Evolutionary conservation across 192 early-diverging fungal genomes (phyloP), one percentile per base, ranked within the genome.

Genomic region (Phlyctochytrium planicorne): DNA sequence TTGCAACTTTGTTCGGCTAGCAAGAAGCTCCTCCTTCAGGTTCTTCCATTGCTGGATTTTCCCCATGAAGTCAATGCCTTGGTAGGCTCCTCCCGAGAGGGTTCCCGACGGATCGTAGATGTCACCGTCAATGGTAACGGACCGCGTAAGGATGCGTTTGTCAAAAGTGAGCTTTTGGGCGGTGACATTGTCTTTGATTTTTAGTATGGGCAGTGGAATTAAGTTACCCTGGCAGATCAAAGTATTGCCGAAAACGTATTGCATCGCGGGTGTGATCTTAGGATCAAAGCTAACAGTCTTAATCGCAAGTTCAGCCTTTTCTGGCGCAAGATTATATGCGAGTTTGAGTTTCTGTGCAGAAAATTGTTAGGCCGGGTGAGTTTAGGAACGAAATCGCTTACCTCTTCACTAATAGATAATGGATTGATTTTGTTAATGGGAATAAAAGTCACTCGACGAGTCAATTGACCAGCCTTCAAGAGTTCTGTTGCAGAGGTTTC

Each of bases 101-200:
- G 90, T 91, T 31, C 97, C 97, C 17, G 87, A 86, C 10, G 97
- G 96, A 69, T 98, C 95, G 74, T 99, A 99, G 1, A 94, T 84
- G 75, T 99, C 97, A 40, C 97, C 97, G 33, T 97, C 95, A 0
- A 91, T 72, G 2, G 97, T 98, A n/a, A 99, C 92, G n/a, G 91
- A 94, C 63, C 92, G 90, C 52, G 87, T 74, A 17, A 87, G 82
- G 34, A 99, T 89, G 50, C 80, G 80, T 60, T 90, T 85, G 82
- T 95, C 82, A 75, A 96, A 99, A 0, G 97, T 92, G 31, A 98
- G 89, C 33, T 79, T 71, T 74, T 94, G 94, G 1, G 95, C 95
- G 0, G 89, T 88, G 17, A 86, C 82, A 0, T 89, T 82, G 73
- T 97, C 94, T 82, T 17, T 29, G 40, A 70, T 0, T 50, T 27